These are phyloP conservation scores for Fusarium phyllophilum DNA, from an alignment of 2,329 filamentous ascomycete species.

Conservation along the genomic window DNA sequence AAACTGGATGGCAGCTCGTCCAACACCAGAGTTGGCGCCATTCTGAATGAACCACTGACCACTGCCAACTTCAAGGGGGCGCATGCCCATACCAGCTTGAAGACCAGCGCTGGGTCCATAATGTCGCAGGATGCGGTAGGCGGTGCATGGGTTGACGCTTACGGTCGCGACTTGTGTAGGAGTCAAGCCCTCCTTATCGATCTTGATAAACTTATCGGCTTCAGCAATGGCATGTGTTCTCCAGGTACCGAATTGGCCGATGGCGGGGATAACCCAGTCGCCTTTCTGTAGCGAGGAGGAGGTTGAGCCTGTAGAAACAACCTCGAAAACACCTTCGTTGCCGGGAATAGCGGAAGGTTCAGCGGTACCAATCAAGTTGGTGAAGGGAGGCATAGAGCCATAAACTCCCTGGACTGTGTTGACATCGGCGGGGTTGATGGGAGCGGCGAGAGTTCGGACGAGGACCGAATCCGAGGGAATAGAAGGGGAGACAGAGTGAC, in stretches of 20 bases:
- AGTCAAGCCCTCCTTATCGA: slow-evolving; percentile 77
- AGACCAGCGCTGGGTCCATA: slow-evolving; percentile 67
- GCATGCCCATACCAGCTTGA: slow-evolving; percentile 58
- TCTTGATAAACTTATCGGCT: slow-evolving; percentile 68
- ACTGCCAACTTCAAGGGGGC: slow-evolving; percentile 56
- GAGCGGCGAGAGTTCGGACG: slow-evolving; percentile 86
- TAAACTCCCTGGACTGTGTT: slow-evolving; percentile 99
- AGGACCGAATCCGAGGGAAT: slow-evolving; percentile 74
- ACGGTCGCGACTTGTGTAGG: slow-evolving; percentile 87
- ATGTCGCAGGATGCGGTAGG: slow-evolving; percentile 90
- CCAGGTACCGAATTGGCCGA: slow-evolving; percentile 91
- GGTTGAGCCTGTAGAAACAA: slow-evolving; percentile 74
- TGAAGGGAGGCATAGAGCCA: slow-evolving; percentile 83
- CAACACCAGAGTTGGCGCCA: slow-evolving; percentile 93
- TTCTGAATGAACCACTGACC: slow-evolving; percentile 97
- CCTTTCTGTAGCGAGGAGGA: slow-evolving; percentile 70
- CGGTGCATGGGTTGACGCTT: slow-evolving; percentile 91
- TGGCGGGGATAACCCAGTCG: slow-evolving; percentile 93
- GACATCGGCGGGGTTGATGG: slow-evolving; percentile 97
- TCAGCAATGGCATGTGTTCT: slow-evolving; percentile 84
- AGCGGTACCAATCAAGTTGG: slow-evolving; percentile 77
- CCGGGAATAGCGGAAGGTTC: slow-evolving; percentile 82
- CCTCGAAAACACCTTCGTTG: slow-evolving; percentile 94
- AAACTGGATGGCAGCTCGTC: slow-evolving; percentile 89
- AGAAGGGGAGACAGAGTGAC: slow-evolving; percentile 79